A percentile compares a stretch with the other conserved stretches of the same genome.
These are phyloP conservation scores for Pleurozium schreberi DNA, from an alignment of 225 moss, liverwort and hornwort genomes.

Conservation along the genomic window DNA sequence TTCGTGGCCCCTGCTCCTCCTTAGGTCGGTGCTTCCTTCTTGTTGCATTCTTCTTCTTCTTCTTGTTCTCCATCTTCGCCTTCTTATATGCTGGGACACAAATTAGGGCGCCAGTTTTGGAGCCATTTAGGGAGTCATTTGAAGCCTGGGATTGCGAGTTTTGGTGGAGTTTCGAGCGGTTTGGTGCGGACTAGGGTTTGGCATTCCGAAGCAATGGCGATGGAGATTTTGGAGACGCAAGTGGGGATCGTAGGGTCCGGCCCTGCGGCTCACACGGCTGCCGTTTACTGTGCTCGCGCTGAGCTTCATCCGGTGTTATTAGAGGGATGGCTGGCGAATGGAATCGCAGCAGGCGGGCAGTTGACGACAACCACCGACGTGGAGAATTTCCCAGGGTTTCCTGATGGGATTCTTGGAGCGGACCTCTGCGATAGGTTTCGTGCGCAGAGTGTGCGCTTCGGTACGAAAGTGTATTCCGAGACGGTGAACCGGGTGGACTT, in stretches of 20 bases:
- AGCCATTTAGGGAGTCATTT: not conserved
- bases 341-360: conserved; percentile 88
- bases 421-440: conserved; percentile 70
- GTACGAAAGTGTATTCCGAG: conserved; percentile 68
- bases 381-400: conserved; percentile 98
- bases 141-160: not conserved
- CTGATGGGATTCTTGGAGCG: conserved; percentile 61
- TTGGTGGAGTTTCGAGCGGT: not conserved
- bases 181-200: not conserved
- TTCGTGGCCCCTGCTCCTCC: not conserved
- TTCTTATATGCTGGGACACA: conserved; percentile 4
- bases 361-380: conserved; percentile 93
- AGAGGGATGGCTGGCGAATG: conserved; percentile 94
- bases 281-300: conserved; percentile 73
- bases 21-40: not conserved
- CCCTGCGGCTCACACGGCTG: conserved; percentile 97
- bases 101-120: not conserved
- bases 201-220: conserved; percentile 11
- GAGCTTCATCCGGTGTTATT: conserved; percentile 76
- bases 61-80: not conserved
- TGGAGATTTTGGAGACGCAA: conserved; percentile 49
- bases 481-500: conserved; percentile 75
- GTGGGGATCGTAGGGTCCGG: conserved; percentile 89
- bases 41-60: not conserved
- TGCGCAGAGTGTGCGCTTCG: conserved; percentile 70